These are phyloP conservation scores for Colletotrichum higginsianum DNA, from an alignment of 2,329 filamentous ascomycete genomes.

Conservation along the genomic window DNA sequence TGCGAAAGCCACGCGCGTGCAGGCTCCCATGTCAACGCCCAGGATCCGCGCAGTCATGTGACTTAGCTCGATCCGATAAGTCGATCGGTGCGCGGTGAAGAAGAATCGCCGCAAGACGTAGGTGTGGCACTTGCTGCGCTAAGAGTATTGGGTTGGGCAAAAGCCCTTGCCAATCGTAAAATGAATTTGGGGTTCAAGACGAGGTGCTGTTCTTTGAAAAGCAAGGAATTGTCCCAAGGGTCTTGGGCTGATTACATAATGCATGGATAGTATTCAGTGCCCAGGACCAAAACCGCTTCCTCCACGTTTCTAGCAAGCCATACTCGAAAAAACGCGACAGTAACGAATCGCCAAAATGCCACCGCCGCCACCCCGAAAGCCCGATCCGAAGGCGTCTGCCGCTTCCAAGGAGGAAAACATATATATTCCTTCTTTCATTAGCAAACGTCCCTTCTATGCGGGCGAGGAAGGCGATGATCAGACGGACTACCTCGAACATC, in stretches of 20 bases:
- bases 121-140: too few relatives aligned
- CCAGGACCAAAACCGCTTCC: slow-evolving; percentile 38
- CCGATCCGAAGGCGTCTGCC: slow-evolving; percentile 51
- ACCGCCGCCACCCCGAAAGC: slow-evolving; percentile 52
- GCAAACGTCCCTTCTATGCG: slow-evolving; percentile 97
- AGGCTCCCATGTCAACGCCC: slow-evolving; percentile 7
- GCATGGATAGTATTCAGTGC: neutral
- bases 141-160: too few relatives aligned
- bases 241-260: neutral
- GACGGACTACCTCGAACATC: slow-evolving; percentile 95
- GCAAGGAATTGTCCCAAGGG: neutral
- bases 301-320: neutral
- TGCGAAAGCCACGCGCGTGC: slow-evolving; percentile 9
- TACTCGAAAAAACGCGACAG: neutral
- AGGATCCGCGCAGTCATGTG: slow-evolving; percentile 48
- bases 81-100: neutral
- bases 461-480: slow-evolving; percentile 81
- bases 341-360: slow-evolving; percentile 38
- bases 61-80: slow-evolving; percentile 22
- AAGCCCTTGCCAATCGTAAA: too few relatives aligned
- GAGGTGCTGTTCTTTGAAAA: too few relatives aligned
- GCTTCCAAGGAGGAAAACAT: slow-evolving; percentile 91
- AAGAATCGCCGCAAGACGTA: neutral
- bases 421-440: slow-evolving; percentile 98
- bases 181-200: too few relatives aligned